Evolutionary conservation across 495 filamentous ascomycete species (phyloP).

Genomic region (Parathielavia hyrcaniae): DNA sequence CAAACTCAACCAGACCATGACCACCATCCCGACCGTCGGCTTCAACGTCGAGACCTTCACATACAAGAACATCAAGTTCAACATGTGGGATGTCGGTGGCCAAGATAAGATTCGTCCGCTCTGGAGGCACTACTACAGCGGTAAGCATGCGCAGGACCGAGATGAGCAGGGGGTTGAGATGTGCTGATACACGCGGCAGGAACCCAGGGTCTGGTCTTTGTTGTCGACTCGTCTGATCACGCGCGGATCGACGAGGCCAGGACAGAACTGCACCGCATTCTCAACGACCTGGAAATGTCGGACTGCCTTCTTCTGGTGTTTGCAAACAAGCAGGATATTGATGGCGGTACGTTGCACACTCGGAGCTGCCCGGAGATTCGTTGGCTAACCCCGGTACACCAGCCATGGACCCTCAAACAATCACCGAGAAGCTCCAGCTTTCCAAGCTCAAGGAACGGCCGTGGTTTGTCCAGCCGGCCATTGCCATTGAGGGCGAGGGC

Average conservation of each 20-base stretch:
- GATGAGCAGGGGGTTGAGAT: neutral
- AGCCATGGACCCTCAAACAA: constrained; percentile 83
- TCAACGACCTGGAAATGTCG: constrained; percentile 97
- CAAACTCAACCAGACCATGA: constrained; percentile 95
- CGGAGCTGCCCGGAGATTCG: neutral
- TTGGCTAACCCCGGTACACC: constrained; percentile 6
- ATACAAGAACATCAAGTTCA: constrained; percentile 99
- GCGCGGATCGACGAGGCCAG: constrained; percentile 82
- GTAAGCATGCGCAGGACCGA: constrained; percentile 40
- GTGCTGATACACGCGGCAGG: constrained; percentile 41
- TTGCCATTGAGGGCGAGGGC: constrained; percentile 88
- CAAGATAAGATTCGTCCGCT: constrained; percentile 98
- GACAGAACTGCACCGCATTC: constrained; percentile 87
- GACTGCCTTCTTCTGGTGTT: constrained; percentile 90
- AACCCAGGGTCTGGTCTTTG: constrained; percentile 96
- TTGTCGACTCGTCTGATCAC: constrained; percentile 87
- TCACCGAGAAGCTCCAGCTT: constrained; percentile 79
- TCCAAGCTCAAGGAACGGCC: constrained; percentile 82
- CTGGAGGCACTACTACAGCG: constrained; percentile 98
- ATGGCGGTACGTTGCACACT: constrained; percentile 59
- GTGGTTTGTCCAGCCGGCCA: constrained; percentile 95
- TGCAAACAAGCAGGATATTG: constrained; percentile 96
- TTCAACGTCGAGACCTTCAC: constrained; percentile 99
- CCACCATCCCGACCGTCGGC: constrained; percentile 97
- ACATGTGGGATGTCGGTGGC: constrained; percentile 98